Base-by-base conservation (phyloP, 2,329 filamentous ascomycete genomes). In the Metarhizium anisopliae region DNA sequence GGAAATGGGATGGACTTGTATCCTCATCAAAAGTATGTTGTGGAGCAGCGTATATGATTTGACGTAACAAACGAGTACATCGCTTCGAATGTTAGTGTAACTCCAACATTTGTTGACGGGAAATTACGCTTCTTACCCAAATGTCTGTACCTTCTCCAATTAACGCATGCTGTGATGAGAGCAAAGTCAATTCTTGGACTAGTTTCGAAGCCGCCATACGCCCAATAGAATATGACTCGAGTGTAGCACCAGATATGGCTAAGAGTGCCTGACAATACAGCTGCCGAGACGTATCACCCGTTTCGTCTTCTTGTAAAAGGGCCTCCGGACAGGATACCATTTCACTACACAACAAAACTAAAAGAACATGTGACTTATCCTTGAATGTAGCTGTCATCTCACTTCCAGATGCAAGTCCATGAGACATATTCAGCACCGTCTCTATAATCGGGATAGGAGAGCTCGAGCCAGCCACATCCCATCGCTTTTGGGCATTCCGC, bases 331-430 rank as follows among this genome's bases (percentile, higher is more conserved):
- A 64, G 20, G 63, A 67, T 30, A 71, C 64, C 56, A 74, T 62
- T 36, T 79, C 74, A 20, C 67, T 68, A 52, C 74, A 78, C 13
- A 78, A 66, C 3, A 76, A 55, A 14, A 73, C 67, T 16, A 78
- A 64, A 8, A 75, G 58, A 4, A 70, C 68, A 52, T 67, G 67
- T 8, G 66, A 66, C 56, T 77, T 77, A 40, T 66, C 64, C 50
- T 61, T 61, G 14, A 71, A 57, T n/a, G 61, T 61, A 14, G 55
- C 40, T 6, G 56, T 49, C 0, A 62, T 54, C 0, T 62, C 59
- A 29, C 58, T 54, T 10, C 61, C 60, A 11, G 36, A 53, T 16
- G 57, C 51, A 1, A 65, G 58, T 2, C 62, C 58, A 53, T 63
- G 65, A 14, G 65, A 60, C 20, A 78, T 58, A 18, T 70, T 66